Conservation (phyloP, 2,329 filamentous ascomycete genomes). For the Trichoderma aggressivum region DNA sequence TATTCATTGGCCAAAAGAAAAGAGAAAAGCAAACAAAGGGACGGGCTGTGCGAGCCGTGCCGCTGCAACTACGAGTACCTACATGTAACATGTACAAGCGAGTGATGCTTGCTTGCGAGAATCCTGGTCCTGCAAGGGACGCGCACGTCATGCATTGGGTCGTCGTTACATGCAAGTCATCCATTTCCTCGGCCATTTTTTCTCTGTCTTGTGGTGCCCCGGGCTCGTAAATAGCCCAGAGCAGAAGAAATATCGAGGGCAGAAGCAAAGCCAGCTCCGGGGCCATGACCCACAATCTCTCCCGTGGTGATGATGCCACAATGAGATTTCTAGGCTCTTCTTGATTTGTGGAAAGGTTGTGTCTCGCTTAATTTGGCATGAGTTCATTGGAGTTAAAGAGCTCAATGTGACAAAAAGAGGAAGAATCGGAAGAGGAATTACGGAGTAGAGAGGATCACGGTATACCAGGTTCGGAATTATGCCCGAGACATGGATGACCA, state of each 20-base stretch:
- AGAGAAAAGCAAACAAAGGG: not conserved
- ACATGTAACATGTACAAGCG: not conserved
- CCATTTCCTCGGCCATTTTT: conserved; percentile 7
- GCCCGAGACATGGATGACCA: not conserved
- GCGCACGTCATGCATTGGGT: conserved; percentile 14
- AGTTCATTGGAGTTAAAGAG: not conserved
- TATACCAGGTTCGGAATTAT: not conserved
- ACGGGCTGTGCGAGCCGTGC: not conserved
- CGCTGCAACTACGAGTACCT: no score
- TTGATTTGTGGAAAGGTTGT: not conserved
- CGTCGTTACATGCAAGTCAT: conserved; percentile 15
- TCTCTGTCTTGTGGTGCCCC: not conserved
- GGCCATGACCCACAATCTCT: not conserved
- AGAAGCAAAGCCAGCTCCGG: not conserved
- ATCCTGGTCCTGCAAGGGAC: conserved; percentile 8
- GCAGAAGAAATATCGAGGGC: not conserved
- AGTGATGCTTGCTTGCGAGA: not conserved
- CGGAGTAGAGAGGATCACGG: not conserved
- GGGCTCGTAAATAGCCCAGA: not conserved
- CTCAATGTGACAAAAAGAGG: not conserved
- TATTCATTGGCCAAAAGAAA: not conserved
- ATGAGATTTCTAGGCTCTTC: not conserved
- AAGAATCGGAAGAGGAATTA: not conserved
- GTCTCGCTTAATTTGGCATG: not conserved
- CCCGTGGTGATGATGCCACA: not conserved